Percentiles rank a stretch among this genome's conserved stretches.
phyloP scores from a whole-genome alignment of 352 stramenopile species.

The Phytopythium kandeliae region DNA sequence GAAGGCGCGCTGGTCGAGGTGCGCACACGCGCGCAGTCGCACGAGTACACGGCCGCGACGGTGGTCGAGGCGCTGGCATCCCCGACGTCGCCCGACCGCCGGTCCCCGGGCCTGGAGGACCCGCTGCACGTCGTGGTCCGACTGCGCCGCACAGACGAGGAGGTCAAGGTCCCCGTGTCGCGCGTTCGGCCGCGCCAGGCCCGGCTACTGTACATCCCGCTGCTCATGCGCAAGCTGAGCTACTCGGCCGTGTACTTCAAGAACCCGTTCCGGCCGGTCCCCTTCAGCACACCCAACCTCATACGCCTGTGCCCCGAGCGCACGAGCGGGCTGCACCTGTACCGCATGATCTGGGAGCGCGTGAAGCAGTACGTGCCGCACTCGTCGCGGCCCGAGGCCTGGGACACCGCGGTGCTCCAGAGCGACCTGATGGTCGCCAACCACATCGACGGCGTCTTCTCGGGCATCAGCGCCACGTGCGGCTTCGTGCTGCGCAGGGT shows the following conservation, averaged over 20 bases:
- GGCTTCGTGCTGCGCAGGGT: conserved; percentile 79
- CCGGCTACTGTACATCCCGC: conserved; percentile 68
- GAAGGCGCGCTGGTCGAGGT: conserved; percentile 73
- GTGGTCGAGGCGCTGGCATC: conserved; percentile 39
- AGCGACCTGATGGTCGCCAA: conserved; percentile 36
- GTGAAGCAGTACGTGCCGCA: conserved; percentile 74
- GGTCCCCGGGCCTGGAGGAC: conserved; percentile 32
- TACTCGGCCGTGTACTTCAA: conserved; percentile 89
- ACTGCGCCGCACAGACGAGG: conserved; percentile 59
- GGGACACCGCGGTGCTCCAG: conserved; percentile 18
- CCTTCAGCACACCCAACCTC: conserved; percentile 85
- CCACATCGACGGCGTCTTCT: conserved; percentile 80
- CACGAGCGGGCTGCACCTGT: conserved; percentile 75
- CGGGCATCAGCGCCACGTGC: conserved; percentile 59
- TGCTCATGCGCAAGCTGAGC: conserved; percentile 81
- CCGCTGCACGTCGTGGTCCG: conserved; percentile 50
- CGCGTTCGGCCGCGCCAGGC: conserved; percentile 64
- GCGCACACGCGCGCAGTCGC: conserved; percentile 53
- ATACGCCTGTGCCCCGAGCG: conserved; percentile 79
- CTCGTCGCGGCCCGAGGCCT: conserved; percentile 28
- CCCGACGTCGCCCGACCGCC: conserved; percentile 3
- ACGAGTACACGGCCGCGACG: conserved; percentile 65
- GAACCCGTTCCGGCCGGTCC: conserved; percentile 80
- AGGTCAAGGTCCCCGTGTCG: conserved; percentile 63
- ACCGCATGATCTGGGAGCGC: conserved; percentile 77